A percentile compares a stretch with the other conserved stretches of the same genome.
Conservation (phyloP, 805 yeast species). For the Candida coquimbonensis region DNA sequence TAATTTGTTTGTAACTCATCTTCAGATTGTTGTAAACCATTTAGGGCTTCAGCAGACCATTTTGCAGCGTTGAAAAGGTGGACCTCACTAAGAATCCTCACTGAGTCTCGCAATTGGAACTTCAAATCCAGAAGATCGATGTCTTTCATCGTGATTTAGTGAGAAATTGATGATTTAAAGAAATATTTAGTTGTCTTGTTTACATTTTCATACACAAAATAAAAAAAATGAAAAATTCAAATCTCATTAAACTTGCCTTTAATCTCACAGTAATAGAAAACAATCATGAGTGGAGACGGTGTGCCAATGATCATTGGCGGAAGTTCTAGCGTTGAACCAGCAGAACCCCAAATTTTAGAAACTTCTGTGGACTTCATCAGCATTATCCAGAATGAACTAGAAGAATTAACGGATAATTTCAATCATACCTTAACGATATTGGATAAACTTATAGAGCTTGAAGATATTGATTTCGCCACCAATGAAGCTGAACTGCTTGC, state of each 20-base stretch:
- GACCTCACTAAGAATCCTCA: conserved; percentile 41
- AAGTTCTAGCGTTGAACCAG: neutral
- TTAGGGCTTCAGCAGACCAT: conserved; percentile 80
- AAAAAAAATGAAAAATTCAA: neutral
- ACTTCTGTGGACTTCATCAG: neutral
- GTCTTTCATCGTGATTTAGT: neutral
- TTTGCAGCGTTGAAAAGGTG: conserved; percentile 66
- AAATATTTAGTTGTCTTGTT: neutral
- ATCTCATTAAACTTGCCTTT: no score
- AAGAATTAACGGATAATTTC: conserved; percentile 8
- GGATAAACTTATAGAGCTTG: conserved; percentile 14
- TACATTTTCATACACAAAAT: neutral
- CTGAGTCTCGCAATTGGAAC: conserved; percentile 32
- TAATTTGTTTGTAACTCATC: neutral
- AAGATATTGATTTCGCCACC: conserved; percentile 9
- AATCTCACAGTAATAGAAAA: no score
- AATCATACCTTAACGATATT: conserved; percentile 4
- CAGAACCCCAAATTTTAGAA: conserved; percentile 2
- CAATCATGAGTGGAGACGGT: no score
- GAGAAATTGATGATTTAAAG: neutral
- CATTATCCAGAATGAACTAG: conserved; percentile 6
- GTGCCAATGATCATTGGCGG: neutral
- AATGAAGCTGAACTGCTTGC: conserved; percentile 4
- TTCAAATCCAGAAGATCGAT: conserved; percentile 14
- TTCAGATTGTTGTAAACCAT: conserved; percentile 35